Base-by-base conservation (phyloP, 2,329 filamentous ascomycete species). In the Thielaviopsis punctulata region DNA sequence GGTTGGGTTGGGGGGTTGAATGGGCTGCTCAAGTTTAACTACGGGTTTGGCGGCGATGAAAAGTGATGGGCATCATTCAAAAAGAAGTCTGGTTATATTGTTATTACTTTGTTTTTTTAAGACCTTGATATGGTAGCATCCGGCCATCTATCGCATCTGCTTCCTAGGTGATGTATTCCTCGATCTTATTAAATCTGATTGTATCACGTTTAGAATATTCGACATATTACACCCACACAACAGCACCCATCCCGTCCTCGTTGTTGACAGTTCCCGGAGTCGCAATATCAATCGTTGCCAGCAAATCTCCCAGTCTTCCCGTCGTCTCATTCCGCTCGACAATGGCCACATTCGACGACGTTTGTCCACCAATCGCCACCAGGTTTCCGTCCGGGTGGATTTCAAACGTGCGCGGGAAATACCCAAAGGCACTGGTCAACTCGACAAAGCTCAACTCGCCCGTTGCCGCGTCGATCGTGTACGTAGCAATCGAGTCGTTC, bases 1-100 rank as follows among this genome's bases (percentile, higher is more conserved):
- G 87, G 90, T 18, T 98, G 92, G 92, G 90, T 98, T 2, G 90
- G 90, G 1, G 90, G 92, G 0, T 67, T 98, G 62, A 98, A 95
- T 62, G 86, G 87, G 9, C 64, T 96, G 61, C 68, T 98, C 59
- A 98, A 98, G 69, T 98, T 96, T 64, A 98, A 98, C 65, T 86
- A 95, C 68, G 89, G 90, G 0, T 96, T 96, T 71, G 92, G 92
- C 24, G 52, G 55, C 23, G 25, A 22, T 30, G 44, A 45, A 2
- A 15, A 22, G 4, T 5, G 10, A n/a, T 55, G 45, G 12, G 9
- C n/a, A 3, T 5, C 4, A 1, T 41, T 41, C n/a, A 18, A 7
- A 50, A 10, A 21, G 19, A 9, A 44, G 7, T 8, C n/a, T n/a
- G 12, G 8, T 15, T 24, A 18, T 10, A 27, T 15, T 30, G 8